Conservation (phyloP, 257 asterid genomes). For the Mentha longifolia region DNA sequence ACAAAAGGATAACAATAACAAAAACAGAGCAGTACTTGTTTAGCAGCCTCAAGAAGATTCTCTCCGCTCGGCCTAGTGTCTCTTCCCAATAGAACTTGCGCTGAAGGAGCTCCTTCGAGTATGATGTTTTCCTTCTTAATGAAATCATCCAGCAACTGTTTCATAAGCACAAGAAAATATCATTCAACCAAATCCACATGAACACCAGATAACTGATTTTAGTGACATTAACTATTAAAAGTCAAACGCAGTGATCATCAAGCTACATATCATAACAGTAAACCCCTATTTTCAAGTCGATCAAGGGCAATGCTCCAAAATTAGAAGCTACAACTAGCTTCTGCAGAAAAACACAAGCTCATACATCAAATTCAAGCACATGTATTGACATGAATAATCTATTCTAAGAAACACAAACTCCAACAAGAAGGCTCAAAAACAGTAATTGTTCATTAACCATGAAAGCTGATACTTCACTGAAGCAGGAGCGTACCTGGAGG, state of each 20-base stretch:
- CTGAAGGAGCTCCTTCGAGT: conserved; percentile 54
- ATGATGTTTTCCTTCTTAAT: conserved; percentile 58
- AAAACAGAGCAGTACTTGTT: conserved; percentile 53
- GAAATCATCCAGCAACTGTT: conserved; percentile 76
- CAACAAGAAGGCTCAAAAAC: neutral
- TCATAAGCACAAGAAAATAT: conserved; percentile 28
- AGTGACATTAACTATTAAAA: conserved; percentile 2
- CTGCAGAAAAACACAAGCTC: neutral
- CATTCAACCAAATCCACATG: conserved; percentile 6
- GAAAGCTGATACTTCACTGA: neutral
- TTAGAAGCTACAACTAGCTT: neutral
- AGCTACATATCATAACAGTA: neutral
- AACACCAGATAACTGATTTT: conserved; percentile 5
- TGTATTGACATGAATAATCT: neutral
- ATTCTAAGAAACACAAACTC: neutral
- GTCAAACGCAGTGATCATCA: neutral
- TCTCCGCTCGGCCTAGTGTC: conserved; percentile 95
- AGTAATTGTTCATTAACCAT: neutral
- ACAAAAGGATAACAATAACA: neutral
- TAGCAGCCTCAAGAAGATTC: conserved; percentile 76
- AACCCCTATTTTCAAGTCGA: conserved; percentile 11
- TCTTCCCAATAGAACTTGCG: conserved; percentile 74
- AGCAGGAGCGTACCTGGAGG: conserved; percentile 52
- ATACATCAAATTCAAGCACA: neutral
- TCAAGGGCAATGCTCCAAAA: neutral